phyloP scores from a whole-genome alignment of 345 rosid genomes.

The Geranium brycei region DNA sequence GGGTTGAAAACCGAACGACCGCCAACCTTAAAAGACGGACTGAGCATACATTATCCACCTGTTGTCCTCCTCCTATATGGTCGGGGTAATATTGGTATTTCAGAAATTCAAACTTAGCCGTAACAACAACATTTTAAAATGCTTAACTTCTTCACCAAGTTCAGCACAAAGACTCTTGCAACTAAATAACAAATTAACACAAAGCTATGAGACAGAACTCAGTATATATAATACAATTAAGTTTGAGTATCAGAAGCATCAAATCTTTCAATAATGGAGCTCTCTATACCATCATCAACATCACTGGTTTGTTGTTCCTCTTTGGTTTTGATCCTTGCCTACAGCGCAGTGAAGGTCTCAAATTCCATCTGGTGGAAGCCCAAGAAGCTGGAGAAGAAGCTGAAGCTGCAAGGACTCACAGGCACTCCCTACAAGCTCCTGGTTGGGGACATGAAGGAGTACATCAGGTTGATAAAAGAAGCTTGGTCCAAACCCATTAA shows the following conservation, averaged over 20 bases:
- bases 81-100: too few species aligned
- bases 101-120: too few species aligned
- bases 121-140: too few species aligned
- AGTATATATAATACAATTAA: not conserved
- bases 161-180: not conserved
- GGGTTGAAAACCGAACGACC: too few species aligned
- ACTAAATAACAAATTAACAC: not conserved
- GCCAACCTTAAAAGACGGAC: too few species aligned
- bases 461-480: constrained; percentile 13
- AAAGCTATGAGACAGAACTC: not conserved
- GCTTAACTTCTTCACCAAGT: not conserved
- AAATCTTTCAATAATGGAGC: not conserved
- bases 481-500: constrained; percentile 31
- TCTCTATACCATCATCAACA: not conserved
- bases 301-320: not conserved
- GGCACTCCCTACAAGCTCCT: constrained; percentile 29
- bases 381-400: constrained; percentile 18
- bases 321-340: not conserved
- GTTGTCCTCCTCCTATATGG: too few species aligned
- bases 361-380: constrained; percentile 28
- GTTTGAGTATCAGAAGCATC: not conserved
- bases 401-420: constrained; percentile 25
- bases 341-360: not conserved
- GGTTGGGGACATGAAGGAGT: constrained; percentile 28
- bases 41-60: too few species aligned